Base-by-base conservation (phyloP, 495 filamentous ascomycete genomes). In the Penicillium coffeae region DNA sequence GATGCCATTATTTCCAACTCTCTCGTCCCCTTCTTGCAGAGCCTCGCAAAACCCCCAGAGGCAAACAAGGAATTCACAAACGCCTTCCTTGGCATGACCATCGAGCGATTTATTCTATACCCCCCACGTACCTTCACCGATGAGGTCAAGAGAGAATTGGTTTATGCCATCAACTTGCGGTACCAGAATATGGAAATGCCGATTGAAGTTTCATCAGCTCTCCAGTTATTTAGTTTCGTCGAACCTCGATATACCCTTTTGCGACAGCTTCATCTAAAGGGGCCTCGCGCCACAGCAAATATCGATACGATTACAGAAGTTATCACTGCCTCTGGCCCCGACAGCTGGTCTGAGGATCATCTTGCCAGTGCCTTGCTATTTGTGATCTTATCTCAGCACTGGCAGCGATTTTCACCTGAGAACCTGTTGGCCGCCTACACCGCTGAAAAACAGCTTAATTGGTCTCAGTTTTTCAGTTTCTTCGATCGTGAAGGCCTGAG, bases 51-150 rank as follows among this genome's bases (percentile, higher is more conserved):
- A 38, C 73, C 81, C 2, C 71, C 72, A 40, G 79, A 79, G 50
- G 48, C 66, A 22, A 76, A 79, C 27, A 83, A 88, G 52, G 86
- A 90, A 48, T 72, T 87, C 30, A 65, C 72, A 7, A 73, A 81
- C 14, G 67, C 77, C 35, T 87, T 88, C 59, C 77, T 94, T 27
- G 88, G 84, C 33, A 75, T 80, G 32, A 83, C 92, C 16, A 76
- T 95, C 55, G 89, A 95, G 59, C 83, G 84, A 52, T 86, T 91
- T 54, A 83, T 89, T 34, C 79, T 89, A 62, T 82, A 88, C 54
- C 87, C 88, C 25, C 90, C 90, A 7, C 83, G 81, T 2, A 86
- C 85, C 63, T 91, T 90, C 70, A 87, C 82, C 58, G 83, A 89
- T 19, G 79, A 85, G 37, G 81, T 83, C 51, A 87, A 87, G 61